These are phyloP conservation scores for Phytophthora boehmeriae DNA, from an alignment of 352 stramenopile genomes.

Conservation along the genomic window DNA sequence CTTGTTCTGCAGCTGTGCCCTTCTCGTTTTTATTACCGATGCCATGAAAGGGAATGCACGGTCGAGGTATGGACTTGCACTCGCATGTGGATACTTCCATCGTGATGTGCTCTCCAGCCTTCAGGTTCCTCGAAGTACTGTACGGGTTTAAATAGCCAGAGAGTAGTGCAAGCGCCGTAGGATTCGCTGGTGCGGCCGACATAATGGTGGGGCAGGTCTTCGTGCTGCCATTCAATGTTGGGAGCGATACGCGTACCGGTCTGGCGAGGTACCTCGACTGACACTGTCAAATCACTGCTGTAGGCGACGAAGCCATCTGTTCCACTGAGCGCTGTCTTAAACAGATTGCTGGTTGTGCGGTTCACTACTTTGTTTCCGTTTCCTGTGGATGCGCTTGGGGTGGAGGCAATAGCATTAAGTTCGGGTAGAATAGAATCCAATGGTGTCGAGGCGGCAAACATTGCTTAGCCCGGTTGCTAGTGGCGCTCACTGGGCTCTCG, in stretches of 20 bases:
- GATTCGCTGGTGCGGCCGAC: background rate
- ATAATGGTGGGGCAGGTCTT: background rate
- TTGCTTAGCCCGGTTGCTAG: too few species aligned
- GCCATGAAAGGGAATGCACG: slow-evolving; percentile 30
- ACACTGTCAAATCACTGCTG: slow-evolving; percentile 23
- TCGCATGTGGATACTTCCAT: background rate
- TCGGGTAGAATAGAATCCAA: slow-evolving; percentile 8
- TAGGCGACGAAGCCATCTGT: slow-evolving; percentile 21
- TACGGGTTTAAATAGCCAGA: background rate
- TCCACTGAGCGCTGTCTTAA: slow-evolving; percentile 21
- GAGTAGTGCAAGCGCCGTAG: background rate
- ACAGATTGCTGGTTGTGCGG: slow-evolving; percentile 14
- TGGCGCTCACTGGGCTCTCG: too few species aligned
- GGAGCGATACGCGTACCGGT: background rate
- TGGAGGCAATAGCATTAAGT: background rate
- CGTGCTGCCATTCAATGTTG: background rate
- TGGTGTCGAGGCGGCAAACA: background rate
- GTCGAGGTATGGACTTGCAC: background rate
- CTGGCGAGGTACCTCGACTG: slow-evolving; percentile 6
- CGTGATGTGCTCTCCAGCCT: background rate
- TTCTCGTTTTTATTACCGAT: slow-evolving; percentile 5
- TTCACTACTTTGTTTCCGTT: background rate
- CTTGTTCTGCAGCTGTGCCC: slow-evolving; percentile 6
- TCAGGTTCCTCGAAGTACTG: background rate
- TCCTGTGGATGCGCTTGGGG: background rate